phyloP scores from a whole-genome alignment of 257 asterid species.

The Solanum pinnatisectum region DNA sequence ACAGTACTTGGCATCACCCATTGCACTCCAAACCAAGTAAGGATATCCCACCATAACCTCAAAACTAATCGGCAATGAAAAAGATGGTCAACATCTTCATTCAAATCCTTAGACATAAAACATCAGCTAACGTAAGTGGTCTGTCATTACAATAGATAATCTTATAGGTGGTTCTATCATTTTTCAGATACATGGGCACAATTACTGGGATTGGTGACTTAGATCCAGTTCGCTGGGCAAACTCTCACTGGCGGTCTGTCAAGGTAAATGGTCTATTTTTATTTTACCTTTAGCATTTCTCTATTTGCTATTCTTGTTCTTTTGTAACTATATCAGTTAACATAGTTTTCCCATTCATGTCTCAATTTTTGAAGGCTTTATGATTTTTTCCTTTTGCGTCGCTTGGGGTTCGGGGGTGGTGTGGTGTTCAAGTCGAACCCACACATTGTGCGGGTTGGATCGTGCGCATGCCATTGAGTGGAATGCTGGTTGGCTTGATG shows the following conservation, averaged over 20 bases:
- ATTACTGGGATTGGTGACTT: slow-evolving; percentile 93
- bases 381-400: background rate
- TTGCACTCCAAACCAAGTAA: background rate
- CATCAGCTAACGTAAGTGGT: background rate
- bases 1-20: background rate
- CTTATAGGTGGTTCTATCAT: background rate
- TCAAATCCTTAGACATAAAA: background rate
- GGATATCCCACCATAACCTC: background rate
- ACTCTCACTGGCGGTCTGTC: slow-evolving; percentile 97
- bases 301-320: background rate
- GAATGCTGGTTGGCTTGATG: background rate
- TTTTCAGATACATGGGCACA: slow-evolving; percentile 89
- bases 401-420: background rate
- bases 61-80: background rate
- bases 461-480: background rate
- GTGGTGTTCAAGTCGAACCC: background rate
- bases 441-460: background rate
- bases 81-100: background rate
- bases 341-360: background rate
- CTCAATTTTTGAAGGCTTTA: background rate
- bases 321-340: background rate
- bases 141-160: background rate
- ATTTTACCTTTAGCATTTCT: background rate
- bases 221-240: slow-evolving; percentile 90
- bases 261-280: slow-evolving; percentile 36